Percentiles rank a stretch among this genome's conserved stretches.
phyloP scores from a whole-genome alignment of 164 flowering plant genomes.

The Amborella trichopoda region DNA sequence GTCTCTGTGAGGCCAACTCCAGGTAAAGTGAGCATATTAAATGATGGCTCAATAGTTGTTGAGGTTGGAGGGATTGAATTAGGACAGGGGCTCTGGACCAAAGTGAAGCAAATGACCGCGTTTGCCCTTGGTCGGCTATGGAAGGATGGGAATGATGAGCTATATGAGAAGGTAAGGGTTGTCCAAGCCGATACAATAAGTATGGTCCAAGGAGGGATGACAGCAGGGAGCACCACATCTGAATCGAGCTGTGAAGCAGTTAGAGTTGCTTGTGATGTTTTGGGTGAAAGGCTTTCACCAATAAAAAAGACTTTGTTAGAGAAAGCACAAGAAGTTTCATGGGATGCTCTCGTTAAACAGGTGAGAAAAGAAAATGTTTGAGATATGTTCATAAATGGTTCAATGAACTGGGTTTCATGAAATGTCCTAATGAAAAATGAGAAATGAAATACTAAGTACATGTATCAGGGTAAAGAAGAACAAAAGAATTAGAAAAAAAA shows the following conservation, averaged over 20 bases:
- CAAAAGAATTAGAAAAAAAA: too few species aligned
- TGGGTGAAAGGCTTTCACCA: slow-evolving; percentile 61
- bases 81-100: slow-evolving; percentile 97
- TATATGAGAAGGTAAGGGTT: slow-evolving; percentile 58
- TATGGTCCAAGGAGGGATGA: slow-evolving; percentile 76
- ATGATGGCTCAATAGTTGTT: slow-evolving; percentile 80
- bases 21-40: slow-evolving; percentile 74
- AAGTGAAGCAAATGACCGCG: slow-evolving; percentile 82
- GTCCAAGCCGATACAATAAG: slow-evolving; percentile 80
- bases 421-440: too few species aligned
- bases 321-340: slow-evolving; percentile 35
- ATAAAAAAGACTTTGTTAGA: slow-evolving; percentile 39
- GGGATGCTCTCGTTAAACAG: slow-evolving; percentile 59
- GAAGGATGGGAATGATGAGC: slow-evolving; percentile 33
- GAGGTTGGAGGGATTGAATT: slow-evolving; percentile 93
- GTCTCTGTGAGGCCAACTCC: slow-evolving; percentile 51
- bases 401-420: too few species aligned
- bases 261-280: slow-evolving; percentile 49
- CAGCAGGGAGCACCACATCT: slow-evolving; percentile 92
- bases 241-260: slow-evolving; percentile 90
- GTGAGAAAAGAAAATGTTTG: too few species aligned
- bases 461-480: too few species aligned
- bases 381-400: too few species aligned
- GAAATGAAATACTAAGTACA: too few species aligned
- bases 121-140: slow-evolving; percentile 48